Base-by-base conservation (phyloP, 2,329 filamentous ascomycete genomes). In the Cytospora piceicola region DNA sequence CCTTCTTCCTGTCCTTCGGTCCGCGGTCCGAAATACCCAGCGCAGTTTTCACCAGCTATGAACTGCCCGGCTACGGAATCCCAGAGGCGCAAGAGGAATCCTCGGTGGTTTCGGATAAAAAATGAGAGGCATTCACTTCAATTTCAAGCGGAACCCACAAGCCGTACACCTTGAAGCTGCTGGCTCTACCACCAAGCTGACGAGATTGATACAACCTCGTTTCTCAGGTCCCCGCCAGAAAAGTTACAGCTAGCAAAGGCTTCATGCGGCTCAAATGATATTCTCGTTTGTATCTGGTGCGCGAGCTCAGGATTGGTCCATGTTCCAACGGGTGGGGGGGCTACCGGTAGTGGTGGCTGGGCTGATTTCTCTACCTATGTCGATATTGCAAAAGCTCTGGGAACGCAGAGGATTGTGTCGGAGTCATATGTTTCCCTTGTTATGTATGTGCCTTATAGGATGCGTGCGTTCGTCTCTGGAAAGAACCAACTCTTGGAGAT, bases 361-460 rank as follows among this genome's bases (percentile, higher is more conserved):
- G 42, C 51, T 53, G 57, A 30, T 56, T 57, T 49, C 30, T 63
- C 65, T 57, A 30, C 59, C 58, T 42, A 51, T 57, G 55, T 67
- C 51, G 58, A 63, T 67, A 62, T 56, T 63, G 27, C 60, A 63
- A 65, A 65, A 67, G 57, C 46, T 58, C 49, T 53, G 55, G 65
- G 67, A 56, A 51, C 42, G 61, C 58, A 65, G 61, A 61, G 55
- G 32, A 54, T 32, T 32, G 59, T 49, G 59, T 66, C 54, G 61
- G 61, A 53, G 61, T 65, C 56, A 57, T 58, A 49, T 63, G 55
- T 63, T 63, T 66, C 57, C 58, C 51, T 60, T 68, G 59, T 52
- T 61, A 61, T 64, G n/a, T 61, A 61, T 64, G n/a, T 67, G 64
- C 68, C 59, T 67, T 69, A 65, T 67, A 60, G 66, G 66, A 60